phyloP scores from a whole-genome alignment of 2,329 filamentous ascomycete species.

The Orbilia oligospora region DNA sequence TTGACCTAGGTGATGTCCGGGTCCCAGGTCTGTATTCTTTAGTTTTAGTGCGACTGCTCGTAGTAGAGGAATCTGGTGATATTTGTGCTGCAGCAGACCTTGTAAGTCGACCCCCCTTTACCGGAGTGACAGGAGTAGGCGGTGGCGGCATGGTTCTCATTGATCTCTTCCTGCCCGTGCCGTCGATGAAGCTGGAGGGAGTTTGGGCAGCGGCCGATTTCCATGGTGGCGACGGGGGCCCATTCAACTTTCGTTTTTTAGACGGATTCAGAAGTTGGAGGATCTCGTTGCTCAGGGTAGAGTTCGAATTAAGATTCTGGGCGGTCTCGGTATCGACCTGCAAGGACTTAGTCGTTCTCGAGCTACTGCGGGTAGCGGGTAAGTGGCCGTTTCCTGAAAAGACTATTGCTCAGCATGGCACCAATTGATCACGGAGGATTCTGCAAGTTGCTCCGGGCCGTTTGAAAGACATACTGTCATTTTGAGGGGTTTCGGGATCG shows the following conservation, averaged over 20 bases:
- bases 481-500: constrained; percentile 55
- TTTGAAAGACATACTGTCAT: constrained; percentile 54
- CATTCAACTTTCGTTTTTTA: constrained; percentile 64
- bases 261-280: constrained; percentile 51
- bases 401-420: constrained; percentile 48
- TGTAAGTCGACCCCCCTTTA: constrained; percentile 65
- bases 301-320: constrained; percentile 45
- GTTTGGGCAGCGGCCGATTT: constrained; percentile 87
- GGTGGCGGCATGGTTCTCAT: constrained; percentile 66
- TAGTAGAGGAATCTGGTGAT: constrained; percentile 61
- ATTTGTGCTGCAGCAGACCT: constrained; percentile 65
- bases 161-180: constrained; percentile 75
- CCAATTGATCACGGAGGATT: constrained; percentile 32
- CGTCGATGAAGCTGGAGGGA: constrained; percentile 82
- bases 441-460: not conserved
- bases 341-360: constrained; percentile 40
- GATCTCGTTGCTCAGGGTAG: constrained; percentile 32
- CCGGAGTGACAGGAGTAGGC: constrained; percentile 53
- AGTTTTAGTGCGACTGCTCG: constrained; percentile 44
- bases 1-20: constrained; percentile 64
- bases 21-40: constrained; percentile 65
- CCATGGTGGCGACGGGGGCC: constrained; percentile 85
- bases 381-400: constrained; percentile 57
- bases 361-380: constrained; percentile 56
- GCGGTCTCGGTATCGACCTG: constrained; percentile 55